These are phyloP conservation scores for Backusella parvicylindrica DNA, from an alignment of 192 early-diverging fungal genomes.

Conservation along the genomic window DNA sequence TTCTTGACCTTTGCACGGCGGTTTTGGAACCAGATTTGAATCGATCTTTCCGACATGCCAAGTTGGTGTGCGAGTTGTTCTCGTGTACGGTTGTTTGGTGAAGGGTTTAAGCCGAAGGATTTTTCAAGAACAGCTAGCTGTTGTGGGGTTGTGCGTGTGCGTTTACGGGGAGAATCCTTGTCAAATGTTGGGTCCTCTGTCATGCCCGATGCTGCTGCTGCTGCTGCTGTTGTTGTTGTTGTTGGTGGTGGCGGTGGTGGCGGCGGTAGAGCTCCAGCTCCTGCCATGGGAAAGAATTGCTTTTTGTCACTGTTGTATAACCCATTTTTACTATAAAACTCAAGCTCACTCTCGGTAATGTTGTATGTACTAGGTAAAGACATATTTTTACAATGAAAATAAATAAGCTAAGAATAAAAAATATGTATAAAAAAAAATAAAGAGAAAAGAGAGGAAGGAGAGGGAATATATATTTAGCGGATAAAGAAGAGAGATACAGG, in stretches of 20 bases:
- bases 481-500: neutral
- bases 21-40: slow-evolving; percentile 89
- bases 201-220: neutral
- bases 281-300: neutral
- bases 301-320: neutral
- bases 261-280: neutral
- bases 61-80: slow-evolving; percentile 62
- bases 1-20: slow-evolving; percentile 74
- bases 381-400: neutral
- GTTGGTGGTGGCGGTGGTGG: neutral
- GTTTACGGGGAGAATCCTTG: slow-evolving; percentile 41
- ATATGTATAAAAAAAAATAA: neutral
- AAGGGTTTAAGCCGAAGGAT: slow-evolving; percentile 64
- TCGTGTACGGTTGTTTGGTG: slow-evolving; percentile 63
- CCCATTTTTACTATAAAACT: neutral
- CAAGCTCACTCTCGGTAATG: neutral
- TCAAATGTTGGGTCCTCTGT: neutral
- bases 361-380: neutral
- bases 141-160: slow-evolving; percentile 61
- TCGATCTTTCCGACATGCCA: slow-evolving; percentile 68
- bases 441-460: neutral
- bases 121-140: slow-evolving; percentile 64
- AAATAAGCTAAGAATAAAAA: neutral
- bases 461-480: neutral
- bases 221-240: neutral